These are phyloP conservation scores for Podosphaera xanthii DNA, from an alignment of 2,329 filamentous ascomycete genomes.

Conservation along the genomic window DNA sequence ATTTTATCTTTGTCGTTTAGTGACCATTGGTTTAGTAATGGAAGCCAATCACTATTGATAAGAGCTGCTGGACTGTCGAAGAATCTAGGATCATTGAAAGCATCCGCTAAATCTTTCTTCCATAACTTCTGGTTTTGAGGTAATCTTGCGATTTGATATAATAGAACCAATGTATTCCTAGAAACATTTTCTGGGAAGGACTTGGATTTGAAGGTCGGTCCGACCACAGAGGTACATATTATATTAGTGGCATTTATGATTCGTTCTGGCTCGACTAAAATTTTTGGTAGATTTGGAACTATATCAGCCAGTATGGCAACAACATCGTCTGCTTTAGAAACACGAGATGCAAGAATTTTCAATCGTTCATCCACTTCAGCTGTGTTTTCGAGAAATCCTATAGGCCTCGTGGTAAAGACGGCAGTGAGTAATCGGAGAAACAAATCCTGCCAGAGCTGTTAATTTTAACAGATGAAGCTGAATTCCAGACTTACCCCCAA, in stretches of 20 bases:
- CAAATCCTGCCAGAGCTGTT: slow-evolving; percentile 41
- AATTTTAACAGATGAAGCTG: neutral
- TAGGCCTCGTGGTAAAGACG: slow-evolving; percentile 76
- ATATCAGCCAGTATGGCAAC: slow-evolving; percentile 58
- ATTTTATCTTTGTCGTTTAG: slow-evolving; percentile 74
- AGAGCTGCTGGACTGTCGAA: slow-evolving; percentile 47
- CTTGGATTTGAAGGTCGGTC: slow-evolving; percentile 62
- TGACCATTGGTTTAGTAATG: slow-evolving; percentile 63
- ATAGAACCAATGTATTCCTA: slow-evolving; percentile 42
- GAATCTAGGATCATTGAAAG: slow-evolving; percentile 75
- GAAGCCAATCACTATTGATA: slow-evolving; percentile 56
- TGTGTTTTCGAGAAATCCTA: slow-evolving; percentile 42
- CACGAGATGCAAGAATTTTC: slow-evolving; percentile 11
- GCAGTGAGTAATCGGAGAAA: slow-evolving; percentile 73
- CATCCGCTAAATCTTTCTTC: slow-evolving; percentile 81
- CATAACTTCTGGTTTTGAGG: slow-evolving; percentile 67
- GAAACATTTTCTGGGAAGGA: slow-evolving; percentile 71
- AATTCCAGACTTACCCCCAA: slow-evolving; percentile 41
- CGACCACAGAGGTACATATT: slow-evolving; percentile 66
- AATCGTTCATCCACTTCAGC: slow-evolving; percentile 20
- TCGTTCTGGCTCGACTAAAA: slow-evolving; percentile 69
- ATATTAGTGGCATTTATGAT: slow-evolving; percentile 54
- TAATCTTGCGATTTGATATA: slow-evolving; percentile 56
- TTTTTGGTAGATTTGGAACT: slow-evolving; percentile 57
- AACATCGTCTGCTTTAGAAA: slow-evolving; percentile 43